phyloP scores from a whole-genome alignment of 352 stramenopile genomes.

The Thraustochytrium striatum region DNA sequence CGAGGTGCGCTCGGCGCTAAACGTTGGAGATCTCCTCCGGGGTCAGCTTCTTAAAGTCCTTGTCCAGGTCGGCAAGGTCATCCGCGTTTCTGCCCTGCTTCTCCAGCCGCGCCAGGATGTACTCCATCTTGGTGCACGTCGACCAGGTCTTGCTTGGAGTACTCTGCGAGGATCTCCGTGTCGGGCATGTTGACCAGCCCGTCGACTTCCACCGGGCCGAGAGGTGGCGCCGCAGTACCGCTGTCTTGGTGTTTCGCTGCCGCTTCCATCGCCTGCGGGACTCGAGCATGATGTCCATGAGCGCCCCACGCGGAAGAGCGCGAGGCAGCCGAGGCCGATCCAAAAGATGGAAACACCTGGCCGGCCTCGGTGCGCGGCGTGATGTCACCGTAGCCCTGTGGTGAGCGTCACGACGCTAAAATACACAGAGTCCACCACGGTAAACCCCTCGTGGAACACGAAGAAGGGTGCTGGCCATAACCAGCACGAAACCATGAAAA shows the following conservation, averaged over 20 bases:
- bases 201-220: not conserved
- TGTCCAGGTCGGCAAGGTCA: slow-evolving; percentile 6
- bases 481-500: no score
- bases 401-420: slow-evolving; percentile 51
- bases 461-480: slow-evolving; percentile 15
- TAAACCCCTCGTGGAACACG: slow-evolving; percentile 50
- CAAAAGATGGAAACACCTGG: slow-evolving; percentile 53
- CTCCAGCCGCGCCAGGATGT: slow-evolving; percentile 14
- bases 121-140: slow-evolving; percentile 44
- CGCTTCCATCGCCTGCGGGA: slow-evolving; percentile 20
- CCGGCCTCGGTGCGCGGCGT: slow-evolving; percentile 44
- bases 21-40: slow-evolving; percentile 9
- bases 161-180: not conserved
- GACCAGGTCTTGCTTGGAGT: slow-evolving; percentile 7
- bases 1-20: no score
- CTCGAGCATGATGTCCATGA: slow-evolving; percentile 47
- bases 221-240: not conserved
- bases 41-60: slow-evolving; percentile 6
- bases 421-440: slow-evolving; percentile 53
- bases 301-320: slow-evolving; percentile 6
- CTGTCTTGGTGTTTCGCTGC: not conserved
- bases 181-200: not conserved
- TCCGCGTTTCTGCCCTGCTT: not conserved
- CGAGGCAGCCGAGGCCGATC: slow-evolving; percentile 20
- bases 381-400: slow-evolving; percentile 55